phyloP scores from a whole-genome alignment of 129 eudicot species.

The Artemisia argyi region DNA sequence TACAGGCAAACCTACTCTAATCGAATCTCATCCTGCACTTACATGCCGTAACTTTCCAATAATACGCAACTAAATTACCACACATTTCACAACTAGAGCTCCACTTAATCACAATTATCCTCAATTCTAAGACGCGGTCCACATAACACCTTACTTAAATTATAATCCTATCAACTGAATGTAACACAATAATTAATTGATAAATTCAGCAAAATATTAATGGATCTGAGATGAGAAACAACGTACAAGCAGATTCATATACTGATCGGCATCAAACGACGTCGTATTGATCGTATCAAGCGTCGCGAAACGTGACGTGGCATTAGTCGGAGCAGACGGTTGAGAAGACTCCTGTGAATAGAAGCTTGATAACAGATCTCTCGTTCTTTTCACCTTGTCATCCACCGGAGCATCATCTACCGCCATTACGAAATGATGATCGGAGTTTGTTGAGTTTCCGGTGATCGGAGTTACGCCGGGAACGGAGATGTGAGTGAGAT shows the following conservation, averaged over 20 bases:
- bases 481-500: slow-evolving; percentile 9
- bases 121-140: slow-evolving; percentile 3
- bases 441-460: neutral
- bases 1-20: too few species aligned
- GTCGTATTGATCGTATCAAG: slow-evolving; percentile 85
- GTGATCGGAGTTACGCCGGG: slow-evolving; percentile 28
- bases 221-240: slow-evolving; percentile 25
- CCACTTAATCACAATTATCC: neutral
- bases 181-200: too few species aligned
- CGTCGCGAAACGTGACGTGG: slow-evolving; percentile 72
- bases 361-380: slow-evolving; percentile 94
- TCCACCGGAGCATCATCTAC: slow-evolving; percentile 60
- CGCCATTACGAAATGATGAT: slow-evolving; percentile 47
- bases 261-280: slow-evolving; percentile 83
- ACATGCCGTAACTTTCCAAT: neutral
- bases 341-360: slow-evolving; percentile 78
- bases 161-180: neutral
- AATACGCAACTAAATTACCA: neutral
- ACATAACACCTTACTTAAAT: neutral
- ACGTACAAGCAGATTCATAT: slow-evolving; percentile 91
- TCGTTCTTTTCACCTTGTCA: slow-evolving; percentile 87
- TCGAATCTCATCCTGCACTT: neutral
- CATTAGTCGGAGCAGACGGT: slow-evolving; percentile 31
- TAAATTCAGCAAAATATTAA: neutral
- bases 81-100: neutral